Evolutionary conservation across 345 rosid species (phyloP).

Genomic region (Pseudoturritis turrita): DNA sequence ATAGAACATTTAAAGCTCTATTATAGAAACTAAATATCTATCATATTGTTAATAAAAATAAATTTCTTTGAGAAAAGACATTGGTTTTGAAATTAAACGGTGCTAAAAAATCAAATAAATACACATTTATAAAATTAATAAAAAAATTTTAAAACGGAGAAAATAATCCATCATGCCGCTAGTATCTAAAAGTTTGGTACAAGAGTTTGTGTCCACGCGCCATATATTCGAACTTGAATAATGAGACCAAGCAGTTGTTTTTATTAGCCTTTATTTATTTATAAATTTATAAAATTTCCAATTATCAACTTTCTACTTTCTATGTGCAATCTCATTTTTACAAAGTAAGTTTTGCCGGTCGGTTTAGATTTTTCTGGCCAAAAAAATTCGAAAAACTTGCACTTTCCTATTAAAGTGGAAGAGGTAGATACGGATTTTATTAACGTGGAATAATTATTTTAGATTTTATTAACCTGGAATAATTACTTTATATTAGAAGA

Average conservation of each 20-base stretch:
- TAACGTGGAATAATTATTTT: neutral
- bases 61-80: neutral
- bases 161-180: conserved; percentile 50
- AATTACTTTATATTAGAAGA: no score
- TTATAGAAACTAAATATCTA: neutral
- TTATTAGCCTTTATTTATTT: conserved; percentile 16
- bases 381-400: conserved; percentile 11
- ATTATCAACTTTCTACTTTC: conserved; percentile 16
- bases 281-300: conserved; percentile 17
- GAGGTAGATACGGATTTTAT: neutral
- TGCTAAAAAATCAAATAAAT: neutral
- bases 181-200: conserved; percentile 50
- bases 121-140: neutral
- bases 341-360: conserved; percentile 22
- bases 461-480: no score
- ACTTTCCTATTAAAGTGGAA: conserved; percentile 12
- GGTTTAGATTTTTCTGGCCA: conserved; percentile 5
- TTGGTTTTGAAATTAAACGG: conserved; percentile 9
- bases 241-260: conserved; percentile 59
- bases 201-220: conserved; percentile 69
- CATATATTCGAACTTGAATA: conserved; percentile 59
- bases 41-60: neutral
- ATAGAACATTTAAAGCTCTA: conserved; percentile 4
- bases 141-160: neutral
- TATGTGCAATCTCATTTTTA: conserved; percentile 19